Evolutionary conservation across 2,329 filamentous ascomycete species (phyloP).

Genomic region (Orbilia oligospora): DNA sequence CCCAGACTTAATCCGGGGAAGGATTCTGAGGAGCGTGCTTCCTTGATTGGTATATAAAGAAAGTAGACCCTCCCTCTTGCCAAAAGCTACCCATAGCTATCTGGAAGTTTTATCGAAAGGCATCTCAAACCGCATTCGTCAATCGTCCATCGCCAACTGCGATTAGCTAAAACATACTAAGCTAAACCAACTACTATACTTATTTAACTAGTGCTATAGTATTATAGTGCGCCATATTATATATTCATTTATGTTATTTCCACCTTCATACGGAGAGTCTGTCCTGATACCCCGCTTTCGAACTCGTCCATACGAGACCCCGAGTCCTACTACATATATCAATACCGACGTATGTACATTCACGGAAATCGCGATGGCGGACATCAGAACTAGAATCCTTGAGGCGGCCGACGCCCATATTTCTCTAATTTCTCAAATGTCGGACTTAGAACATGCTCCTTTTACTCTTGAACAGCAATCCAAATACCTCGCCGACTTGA

Average conservation of each 20-base stretch:
- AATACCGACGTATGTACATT: conserved; percentile 10
- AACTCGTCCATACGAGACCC: not conserved
- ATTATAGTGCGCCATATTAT: not conserved
- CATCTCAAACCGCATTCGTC: conserved; percentile 16
- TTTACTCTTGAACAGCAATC: conserved; percentile 69
- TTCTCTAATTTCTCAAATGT: conserved; percentile 69
- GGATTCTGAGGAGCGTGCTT: not conserved
- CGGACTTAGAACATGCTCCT: conserved; percentile 70
- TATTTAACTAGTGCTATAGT: conserved; percentile 1
- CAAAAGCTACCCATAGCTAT: not conserved
- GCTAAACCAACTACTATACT: no score
- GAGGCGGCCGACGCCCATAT: conserved; percentile 68
- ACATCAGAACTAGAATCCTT: conserved; percentile 66
- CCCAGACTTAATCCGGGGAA: conserved; percentile 21
- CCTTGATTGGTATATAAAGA: conserved; percentile 17
- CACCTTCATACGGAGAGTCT: not conserved
- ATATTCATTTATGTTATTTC: not conserved
- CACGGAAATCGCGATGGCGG: conserved; percentile 5
- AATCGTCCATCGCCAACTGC: conserved; percentile 11
- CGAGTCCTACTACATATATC: not conserved
- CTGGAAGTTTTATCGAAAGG: conserved; percentile 20
- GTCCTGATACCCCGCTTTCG: conserved; percentile 5
- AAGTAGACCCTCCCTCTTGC: not conserved
- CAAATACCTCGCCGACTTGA: conserved; percentile 69
- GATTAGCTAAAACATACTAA: conserved; percentile 5